phyloP scores from a whole-genome alignment of 2,329 filamentous ascomycete species.

The Aspergillus carbonarius region DNA sequence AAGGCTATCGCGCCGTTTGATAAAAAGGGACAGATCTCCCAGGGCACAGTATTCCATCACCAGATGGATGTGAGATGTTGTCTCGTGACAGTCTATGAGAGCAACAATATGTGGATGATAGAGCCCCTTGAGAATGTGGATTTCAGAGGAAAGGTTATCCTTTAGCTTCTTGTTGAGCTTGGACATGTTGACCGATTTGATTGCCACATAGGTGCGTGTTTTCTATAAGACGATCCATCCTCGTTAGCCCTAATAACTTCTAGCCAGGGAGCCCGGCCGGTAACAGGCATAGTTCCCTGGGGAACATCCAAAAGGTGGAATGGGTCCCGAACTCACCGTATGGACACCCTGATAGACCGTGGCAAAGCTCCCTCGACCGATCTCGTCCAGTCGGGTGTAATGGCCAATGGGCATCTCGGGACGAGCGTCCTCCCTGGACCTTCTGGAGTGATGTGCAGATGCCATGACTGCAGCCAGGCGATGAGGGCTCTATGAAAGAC shows the following conservation, averaged over 20 bases:
- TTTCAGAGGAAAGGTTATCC: constrained; percentile 93
- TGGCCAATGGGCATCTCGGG: constrained; percentile 60
- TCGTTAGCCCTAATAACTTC: constrained; percentile 4
- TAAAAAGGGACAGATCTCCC: constrained; percentile 90
- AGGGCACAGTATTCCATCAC: constrained; percentile 99
- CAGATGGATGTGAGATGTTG: constrained; percentile 83
- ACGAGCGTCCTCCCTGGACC: constrained; percentile 36
- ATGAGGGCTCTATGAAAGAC: constrained; percentile 15
- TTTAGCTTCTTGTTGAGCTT: constrained; percentile 95
- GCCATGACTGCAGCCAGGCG: constrained; percentile 41
- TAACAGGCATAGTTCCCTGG: not conserved
- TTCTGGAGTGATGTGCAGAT: constrained; percentile 43
- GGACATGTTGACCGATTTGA: constrained; percentile 91
- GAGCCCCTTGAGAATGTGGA: constrained; percentile 88
- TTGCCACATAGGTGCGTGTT: constrained; percentile 78
- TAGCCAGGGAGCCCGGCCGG: not conserved
- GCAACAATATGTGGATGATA: constrained; percentile 97
- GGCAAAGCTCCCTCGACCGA: constrained; percentile 96
- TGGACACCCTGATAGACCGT: constrained; percentile 87
- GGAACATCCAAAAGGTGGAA: not conserved
- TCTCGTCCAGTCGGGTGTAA: constrained; percentile 82
- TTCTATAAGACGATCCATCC: constrained; percentile 53
- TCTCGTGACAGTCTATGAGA: constrained; percentile 90
- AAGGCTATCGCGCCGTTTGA: constrained; percentile 86
- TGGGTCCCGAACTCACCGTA: constrained; percentile 61